Conservation (phyloP, 139 green algal genomes). For the Tetraselmis striata region DNA sequence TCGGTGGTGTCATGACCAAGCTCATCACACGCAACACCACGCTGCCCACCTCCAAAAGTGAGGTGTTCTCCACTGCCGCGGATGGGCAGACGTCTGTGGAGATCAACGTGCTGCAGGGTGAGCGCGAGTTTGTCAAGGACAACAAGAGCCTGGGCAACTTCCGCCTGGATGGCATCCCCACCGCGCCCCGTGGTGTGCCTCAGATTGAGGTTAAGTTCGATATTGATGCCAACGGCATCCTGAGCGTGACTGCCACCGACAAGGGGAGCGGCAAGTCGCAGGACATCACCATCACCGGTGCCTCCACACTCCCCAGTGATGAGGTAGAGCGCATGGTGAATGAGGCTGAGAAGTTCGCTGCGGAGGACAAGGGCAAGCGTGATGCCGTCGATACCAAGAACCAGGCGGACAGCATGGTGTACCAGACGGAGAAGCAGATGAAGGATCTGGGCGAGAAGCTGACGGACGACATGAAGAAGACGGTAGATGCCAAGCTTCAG, state of each 20-base stretch:
- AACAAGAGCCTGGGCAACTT: constrained; percentile 97
- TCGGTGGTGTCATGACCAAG: constrained; percentile 95
- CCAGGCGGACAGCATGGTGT: constrained; percentile 81
- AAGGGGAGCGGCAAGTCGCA: constrained; percentile 94
- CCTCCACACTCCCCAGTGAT: constrained; percentile 63
- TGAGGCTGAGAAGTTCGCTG: constrained; percentile 86
- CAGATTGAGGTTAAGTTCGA: constrained; percentile 99
- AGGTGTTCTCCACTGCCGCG: constrained; percentile 94
- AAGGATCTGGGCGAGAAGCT: constrained; percentile 96
- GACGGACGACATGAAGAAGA: constrained; percentile 69
- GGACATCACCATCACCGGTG: constrained; percentile 97
- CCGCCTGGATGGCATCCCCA: constrained; percentile 92
- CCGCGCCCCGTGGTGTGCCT: constrained; percentile 87
- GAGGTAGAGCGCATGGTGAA: constrained; percentile 95
- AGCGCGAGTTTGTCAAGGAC: constrained; percentile 83
- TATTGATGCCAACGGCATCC: constrained; percentile 98
- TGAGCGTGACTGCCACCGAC: constrained; percentile 87
- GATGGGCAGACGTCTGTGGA: constrained; percentile 93
- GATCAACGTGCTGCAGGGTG: constrained; percentile 95
- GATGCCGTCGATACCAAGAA: constrained; percentile 95
- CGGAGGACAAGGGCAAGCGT: constrained; percentile 86
- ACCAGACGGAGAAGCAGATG: constrained; percentile 97
- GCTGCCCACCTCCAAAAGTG: constrained; percentile 90
- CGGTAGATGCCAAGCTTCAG: constrained; percentile 78
- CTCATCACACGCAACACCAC: constrained; percentile 98